phyloP scores from a whole-genome alignment of 495 filamentous ascomycete species.

The Aspergillus panamensis region DNA sequence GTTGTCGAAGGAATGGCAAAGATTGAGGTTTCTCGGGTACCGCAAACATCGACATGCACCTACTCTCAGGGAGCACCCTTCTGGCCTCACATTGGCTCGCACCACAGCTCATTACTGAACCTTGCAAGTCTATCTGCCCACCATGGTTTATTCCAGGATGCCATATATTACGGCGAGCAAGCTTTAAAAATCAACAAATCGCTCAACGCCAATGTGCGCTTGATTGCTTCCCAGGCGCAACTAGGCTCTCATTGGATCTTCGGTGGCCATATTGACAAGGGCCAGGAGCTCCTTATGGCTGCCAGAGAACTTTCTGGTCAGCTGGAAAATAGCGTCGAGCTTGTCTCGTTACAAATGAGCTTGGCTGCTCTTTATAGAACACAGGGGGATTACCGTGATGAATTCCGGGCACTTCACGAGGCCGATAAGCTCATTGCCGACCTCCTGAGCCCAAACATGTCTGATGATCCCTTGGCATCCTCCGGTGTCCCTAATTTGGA shows the following conservation, averaged over 20 bases:
- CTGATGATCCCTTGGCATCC: slow-evolving; percentile 13
- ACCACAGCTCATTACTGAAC: slow-evolving; percentile 65
- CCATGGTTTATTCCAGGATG: slow-evolving; percentile 82
- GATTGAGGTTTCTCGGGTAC: slow-evolving; percentile 36
- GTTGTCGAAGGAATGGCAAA: slow-evolving; percentile 45
- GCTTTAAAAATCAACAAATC: slow-evolving; percentile 73
- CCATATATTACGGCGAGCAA: slow-evolving; percentile 84
- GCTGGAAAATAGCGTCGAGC: slow-evolving; percentile 44
- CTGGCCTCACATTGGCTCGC: slow-evolving; percentile 72
- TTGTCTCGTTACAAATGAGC: slow-evolving; percentile 44
- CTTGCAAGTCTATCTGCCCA: slow-evolving; percentile 74
- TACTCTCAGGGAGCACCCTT: slow-evolving; percentile 62
- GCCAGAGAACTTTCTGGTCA: slow-evolving; percentile 42
- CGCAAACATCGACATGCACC: slow-evolving; percentile 24
- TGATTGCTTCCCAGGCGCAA: slow-evolving; percentile 50
- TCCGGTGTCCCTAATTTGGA: slow-evolving; percentile 30
- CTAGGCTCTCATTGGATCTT: slow-evolving; percentile 63
- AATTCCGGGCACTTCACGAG: slow-evolving; percentile 41
- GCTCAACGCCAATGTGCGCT: slow-evolving; percentile 57
- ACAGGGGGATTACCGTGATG: slow-evolving; percentile 47
- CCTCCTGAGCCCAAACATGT: slow-evolving; percentile 24
- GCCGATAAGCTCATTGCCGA: slow-evolving; percentile 41
- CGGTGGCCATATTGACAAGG: slow-evolving; percentile 59
- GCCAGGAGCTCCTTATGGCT: slow-evolving; percentile 54
- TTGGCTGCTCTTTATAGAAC: slow-evolving; percentile 40